Evolutionary conservation across 805 yeast species (phyloP).

Genomic region (Candida germanica): DNA sequence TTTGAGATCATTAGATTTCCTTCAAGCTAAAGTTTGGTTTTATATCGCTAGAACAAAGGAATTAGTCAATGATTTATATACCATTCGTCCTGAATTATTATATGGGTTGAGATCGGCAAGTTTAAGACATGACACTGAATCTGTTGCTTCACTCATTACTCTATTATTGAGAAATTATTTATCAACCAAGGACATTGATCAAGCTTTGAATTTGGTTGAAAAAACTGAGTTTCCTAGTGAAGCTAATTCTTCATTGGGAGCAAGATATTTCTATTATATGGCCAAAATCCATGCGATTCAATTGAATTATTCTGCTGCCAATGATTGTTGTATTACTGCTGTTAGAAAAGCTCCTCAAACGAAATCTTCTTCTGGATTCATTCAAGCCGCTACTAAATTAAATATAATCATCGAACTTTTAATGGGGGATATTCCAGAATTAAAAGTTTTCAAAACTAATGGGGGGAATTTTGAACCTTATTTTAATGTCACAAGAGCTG

Average conservation of each 20-base stretch:
- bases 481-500: slow-evolving; percentile 85
- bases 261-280: slow-evolving; percentile 86
- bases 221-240: slow-evolving; percentile 85
- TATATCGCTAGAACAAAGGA: slow-evolving; percentile 80
- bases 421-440: slow-evolving; percentile 95
- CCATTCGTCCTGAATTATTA: slow-evolving; percentile 69
- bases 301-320: slow-evolving; percentile 86
- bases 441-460: slow-evolving; percentile 66
- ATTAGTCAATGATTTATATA: slow-evolving; percentile 46
- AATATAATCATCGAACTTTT: slow-evolving; percentile 84
- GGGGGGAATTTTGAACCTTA: slow-evolving; percentile 73
- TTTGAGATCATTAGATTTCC: slow-evolving; percentile 78
- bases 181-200: slow-evolving; percentile 73
- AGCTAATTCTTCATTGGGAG: slow-evolving; percentile 82
- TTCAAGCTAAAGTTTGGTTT: slow-evolving; percentile 91
- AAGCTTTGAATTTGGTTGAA: slow-evolving; percentile 85
- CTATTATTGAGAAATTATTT: slow-evolving; percentile 78
- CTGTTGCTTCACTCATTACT: slow-evolving; percentile 85
- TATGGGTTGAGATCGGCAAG: slow-evolving; percentile 81
- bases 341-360: slow-evolving; percentile 96
- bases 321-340: slow-evolving; percentile 89
- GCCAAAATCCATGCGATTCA: slow-evolving; percentile 91
- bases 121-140: slow-evolving; percentile 87
- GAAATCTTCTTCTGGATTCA: slow-evolving; percentile 75
- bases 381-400: slow-evolving; percentile 86